Evolutionary conservation across 192 early-diverging fungal species (phyloP).

Genomic region (Dispira parvispora): DNA sequence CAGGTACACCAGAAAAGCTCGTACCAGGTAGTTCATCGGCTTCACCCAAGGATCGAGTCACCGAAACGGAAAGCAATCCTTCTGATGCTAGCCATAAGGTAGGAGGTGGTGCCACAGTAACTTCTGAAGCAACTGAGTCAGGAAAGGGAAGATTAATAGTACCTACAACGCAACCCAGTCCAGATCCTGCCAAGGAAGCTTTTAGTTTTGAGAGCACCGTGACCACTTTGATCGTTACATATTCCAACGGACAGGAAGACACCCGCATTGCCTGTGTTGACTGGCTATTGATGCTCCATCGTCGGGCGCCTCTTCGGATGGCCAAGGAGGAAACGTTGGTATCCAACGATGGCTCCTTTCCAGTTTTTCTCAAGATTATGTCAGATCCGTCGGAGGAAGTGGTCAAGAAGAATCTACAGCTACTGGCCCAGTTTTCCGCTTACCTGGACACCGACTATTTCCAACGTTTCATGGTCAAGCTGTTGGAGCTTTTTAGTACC

Average conservation of each 20-base stretch:
- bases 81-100: background rate
- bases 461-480: constrained; percentile 69
- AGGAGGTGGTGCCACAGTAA: background rate
- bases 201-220: constrained; percentile 80
- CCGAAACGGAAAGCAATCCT: background rate
- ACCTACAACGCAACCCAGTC: background rate
- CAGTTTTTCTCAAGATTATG: constrained; percentile 74
- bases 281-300: constrained; percentile 95
- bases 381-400: constrained; percentile 92
- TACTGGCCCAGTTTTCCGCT: constrained; percentile 84
- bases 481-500: constrained; percentile 77
- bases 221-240: constrained; percentile 54
- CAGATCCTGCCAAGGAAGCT: constrained; percentile 24
- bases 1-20: background rate
- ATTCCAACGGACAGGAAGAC: constrained; percentile 80
- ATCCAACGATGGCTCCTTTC: constrained; percentile 75
- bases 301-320: constrained; percentile 73
- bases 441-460: constrained; percentile 37
- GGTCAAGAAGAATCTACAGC: constrained; percentile 76
- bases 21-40: background rate
- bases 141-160: too few relatives aligned
- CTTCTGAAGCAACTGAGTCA: too few relatives aligned
- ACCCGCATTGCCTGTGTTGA: constrained; percentile 83
- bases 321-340: constrained; percentile 27
- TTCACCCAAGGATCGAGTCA: background rate